Evolutionary conservation across 768 basidiomycete genomes (phyloP).

Genomic region (Lactarius indigo): DNA sequence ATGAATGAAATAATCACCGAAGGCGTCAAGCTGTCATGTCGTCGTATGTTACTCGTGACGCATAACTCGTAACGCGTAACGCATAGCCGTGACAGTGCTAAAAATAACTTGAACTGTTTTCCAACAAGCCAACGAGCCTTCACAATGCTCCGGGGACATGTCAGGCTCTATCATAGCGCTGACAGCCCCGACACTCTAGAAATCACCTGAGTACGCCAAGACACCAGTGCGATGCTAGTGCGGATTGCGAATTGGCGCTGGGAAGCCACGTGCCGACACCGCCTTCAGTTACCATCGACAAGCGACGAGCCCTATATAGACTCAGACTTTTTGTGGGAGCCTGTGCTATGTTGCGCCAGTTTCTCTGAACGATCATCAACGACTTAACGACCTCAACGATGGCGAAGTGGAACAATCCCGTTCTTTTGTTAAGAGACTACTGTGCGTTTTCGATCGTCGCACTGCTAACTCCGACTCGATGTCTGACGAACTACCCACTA

Average conservation of each 20-base stretch:
- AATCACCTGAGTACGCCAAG: no score
- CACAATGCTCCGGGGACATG: no score
- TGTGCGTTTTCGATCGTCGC: neutral
- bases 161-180: no score
- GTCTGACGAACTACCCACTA: neutral
- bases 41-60: no score
- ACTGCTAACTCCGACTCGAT: neutral
- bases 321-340: neutral
- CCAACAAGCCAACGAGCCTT: no score
- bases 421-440: neutral
- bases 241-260: neutral
- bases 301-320: neutral
- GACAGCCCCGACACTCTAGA: no score
- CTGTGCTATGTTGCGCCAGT: neutral
- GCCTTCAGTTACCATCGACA: neutral
- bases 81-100: no score
- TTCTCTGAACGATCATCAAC: neutral
- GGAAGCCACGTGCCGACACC: neutral
- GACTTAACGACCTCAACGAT: neutral
- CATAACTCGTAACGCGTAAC: no score
- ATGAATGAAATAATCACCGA: no score
- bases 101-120: no score
- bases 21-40: no score
- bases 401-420: neutral
- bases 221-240: neutral